Base-by-base conservation (phyloP, 2,329 filamentous ascomycete genomes). In the Elsinoe australis region DNA sequence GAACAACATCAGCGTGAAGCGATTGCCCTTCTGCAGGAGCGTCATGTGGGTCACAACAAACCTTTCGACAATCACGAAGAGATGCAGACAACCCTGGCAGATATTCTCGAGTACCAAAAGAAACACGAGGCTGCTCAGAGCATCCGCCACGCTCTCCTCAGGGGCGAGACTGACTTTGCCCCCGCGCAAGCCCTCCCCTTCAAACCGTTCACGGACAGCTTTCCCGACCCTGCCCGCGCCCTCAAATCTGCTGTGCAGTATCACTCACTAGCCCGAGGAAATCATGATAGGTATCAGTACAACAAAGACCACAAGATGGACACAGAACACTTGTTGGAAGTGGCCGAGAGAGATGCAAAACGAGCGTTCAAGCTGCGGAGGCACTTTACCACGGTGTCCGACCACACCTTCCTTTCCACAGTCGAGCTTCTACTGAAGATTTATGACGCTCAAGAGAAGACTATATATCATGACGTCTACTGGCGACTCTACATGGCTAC, bases 391-490 rank as follows among this genome's bases (percentile, higher is more conserved):
- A 21, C 34, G 22, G 21, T 12, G n/a, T 32, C 24, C 4, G 47
- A 49, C 24, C 24, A 12, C 4, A 29, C 21, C 5, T 42, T 49
- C 21, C 18, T 41, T 5, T 21, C 34, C 7, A 33, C 47, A 4
- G 47, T 49, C 10, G 36, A 49, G 15, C 36, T 49, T 6, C 36
- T 49, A 22, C 26, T 41, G 8, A 28, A 24, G 8, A 49, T 49
- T 4, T 49, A 49, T 14, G 34, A 42, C 14, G 47, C 29, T 8
- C 44, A 47, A n/a, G 44, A 19, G 17, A 34, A 26, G 22, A 26
- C 29, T 12, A 19, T 47, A 2, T 35, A 47, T 10, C 31, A 22
- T 9, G 32, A 47, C 4, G 44, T 47, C 3, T 47, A 47, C 14
- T 47, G 9, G 10, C n/a, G 14, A 7, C 29, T 47, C 6, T 47